These are phyloP conservation scores for Phytophthora meadii DNA, from an alignment of 352 stramenopile genomes.

Conservation along the genomic window DNA sequence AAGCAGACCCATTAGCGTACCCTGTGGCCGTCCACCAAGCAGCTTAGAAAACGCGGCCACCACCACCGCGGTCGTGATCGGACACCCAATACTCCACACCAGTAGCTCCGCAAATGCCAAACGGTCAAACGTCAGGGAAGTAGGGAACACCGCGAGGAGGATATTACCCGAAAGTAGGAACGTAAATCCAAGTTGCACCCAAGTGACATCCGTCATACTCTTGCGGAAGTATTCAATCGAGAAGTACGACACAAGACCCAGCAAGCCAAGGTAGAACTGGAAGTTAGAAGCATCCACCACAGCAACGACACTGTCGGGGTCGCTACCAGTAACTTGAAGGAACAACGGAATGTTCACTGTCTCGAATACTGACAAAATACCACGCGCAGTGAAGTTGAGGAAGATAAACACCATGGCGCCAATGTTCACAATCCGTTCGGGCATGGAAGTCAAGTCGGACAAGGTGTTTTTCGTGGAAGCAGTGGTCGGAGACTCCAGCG, in stretches of 20 bases:
- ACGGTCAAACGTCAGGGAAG: conserved; percentile 54
- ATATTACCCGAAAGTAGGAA: conserved; percentile 70
- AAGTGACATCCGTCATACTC: conserved; percentile 68
- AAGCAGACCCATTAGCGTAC: conserved; percentile 82
- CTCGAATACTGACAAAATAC: conserved; percentile 85
- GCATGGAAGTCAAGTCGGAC: conserved; percentile 60
- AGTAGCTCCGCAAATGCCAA: conserved; percentile 68
- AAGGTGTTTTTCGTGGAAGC: conserved; percentile 50
- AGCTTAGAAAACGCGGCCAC: conserved; percentile 82
- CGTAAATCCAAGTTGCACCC: conserved; percentile 75
- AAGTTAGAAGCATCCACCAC: conserved; percentile 83
- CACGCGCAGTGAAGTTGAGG: conserved; percentile 79
- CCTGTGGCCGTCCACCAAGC: conserved; percentile 75
- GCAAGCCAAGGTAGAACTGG: conserved; percentile 79
- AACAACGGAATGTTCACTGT: conserved; percentile 88
- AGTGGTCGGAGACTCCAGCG: conserved; percentile 52
- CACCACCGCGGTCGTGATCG: conserved; percentile 78
- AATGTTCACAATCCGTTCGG: conserved; percentile 75
- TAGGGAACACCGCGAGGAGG: conserved; percentile 55
- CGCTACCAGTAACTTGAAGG: conserved; percentile 68
- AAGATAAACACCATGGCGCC: conserved; percentile 81
- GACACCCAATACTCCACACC: conserved; percentile 83
- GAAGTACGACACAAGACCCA: conserved; percentile 82
- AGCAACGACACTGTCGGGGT: conserved; percentile 54
- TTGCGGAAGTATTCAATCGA: conserved; percentile 83